Conservation (phyloP, 2,329 filamentous ascomycete genomes). For the Neofusicoccum laricinum region DNA sequence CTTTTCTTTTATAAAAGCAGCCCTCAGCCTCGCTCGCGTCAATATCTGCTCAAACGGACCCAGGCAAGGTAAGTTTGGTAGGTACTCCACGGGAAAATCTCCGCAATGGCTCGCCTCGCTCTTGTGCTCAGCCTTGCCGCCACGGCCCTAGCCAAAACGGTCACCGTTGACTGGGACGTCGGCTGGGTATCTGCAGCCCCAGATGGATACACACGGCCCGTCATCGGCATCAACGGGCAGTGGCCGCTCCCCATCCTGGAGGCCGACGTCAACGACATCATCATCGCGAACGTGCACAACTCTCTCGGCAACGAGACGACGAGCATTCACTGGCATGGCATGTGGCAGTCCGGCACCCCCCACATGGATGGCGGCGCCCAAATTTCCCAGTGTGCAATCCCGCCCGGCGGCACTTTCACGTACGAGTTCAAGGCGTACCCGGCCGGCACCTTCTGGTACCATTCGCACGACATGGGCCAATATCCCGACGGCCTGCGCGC, state of each 20-base stretch:
- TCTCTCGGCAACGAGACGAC: constrained; percentile 61
- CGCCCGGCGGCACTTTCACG: constrained; percentile 61
- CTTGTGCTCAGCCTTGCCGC: not conserved
- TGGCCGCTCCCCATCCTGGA: constrained; percentile 69
- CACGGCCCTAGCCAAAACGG: constrained; percentile 28
- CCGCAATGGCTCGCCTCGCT: not conserved
- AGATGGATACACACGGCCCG: constrained; percentile 62
- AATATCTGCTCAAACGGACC: not conserved
- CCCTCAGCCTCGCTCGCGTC: not conserved
- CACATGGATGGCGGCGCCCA: constrained; percentile 68
- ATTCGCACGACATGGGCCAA: constrained; percentile 65
- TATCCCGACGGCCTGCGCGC: constrained; percentile 69
- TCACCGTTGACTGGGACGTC: constrained; percentile 65
- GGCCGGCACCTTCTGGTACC: constrained; percentile 76
- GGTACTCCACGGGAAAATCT: not conserved
- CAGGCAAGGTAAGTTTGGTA: not conserved
- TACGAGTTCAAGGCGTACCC: constrained; percentile 62
- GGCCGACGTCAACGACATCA: constrained; percentile 58
- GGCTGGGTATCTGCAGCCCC: constrained; percentile 71
- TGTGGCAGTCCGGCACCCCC: constrained; percentile 64
- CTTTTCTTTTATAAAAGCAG: not conserved
- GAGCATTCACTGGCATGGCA: constrained; percentile 67
- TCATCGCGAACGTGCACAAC: constrained; percentile 58
- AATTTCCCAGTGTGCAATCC: constrained; percentile 66
- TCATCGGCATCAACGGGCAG: constrained; percentile 72